These are phyloP conservation scores for Aspergillus texensis DNA, from an alignment of 2,329 filamentous ascomycete genomes.

Conservation along the genomic window DNA sequence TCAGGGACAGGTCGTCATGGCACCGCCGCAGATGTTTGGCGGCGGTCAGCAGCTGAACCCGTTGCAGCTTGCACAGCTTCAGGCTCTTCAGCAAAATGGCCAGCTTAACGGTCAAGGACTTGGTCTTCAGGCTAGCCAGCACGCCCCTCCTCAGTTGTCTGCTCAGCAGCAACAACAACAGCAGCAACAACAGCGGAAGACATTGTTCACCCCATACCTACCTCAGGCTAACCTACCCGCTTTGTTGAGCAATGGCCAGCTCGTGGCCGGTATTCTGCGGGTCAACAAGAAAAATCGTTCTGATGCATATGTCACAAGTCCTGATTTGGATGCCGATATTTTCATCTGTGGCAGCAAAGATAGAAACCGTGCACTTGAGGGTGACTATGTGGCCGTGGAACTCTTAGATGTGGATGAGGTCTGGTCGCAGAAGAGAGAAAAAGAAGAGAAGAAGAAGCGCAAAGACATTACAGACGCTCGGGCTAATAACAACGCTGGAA, in stretches of 20 bases:
- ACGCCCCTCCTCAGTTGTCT: slow-evolving; percentile 66
- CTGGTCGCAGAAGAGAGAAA: slow-evolving; percentile 97
- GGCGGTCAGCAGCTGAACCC: slow-evolving; percentile 84
- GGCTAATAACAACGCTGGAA: slow-evolving; percentile 72
- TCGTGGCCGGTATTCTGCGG: slow-evolving; percentile 92
- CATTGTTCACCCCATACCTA: slow-evolving; percentile 95
- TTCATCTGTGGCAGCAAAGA: slow-evolving; percentile 99
- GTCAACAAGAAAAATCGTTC: slow-evolving; percentile 99
- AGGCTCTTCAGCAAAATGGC: slow-evolving; percentile 89
- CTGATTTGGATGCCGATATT: slow-evolving; percentile 94
- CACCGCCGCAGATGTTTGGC: slow-evolving; percentile 76
- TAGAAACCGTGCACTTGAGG: slow-evolving; percentile 93
- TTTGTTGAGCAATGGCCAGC: slow-evolving; percentile 84
- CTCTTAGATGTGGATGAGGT: slow-evolving; percentile 97
- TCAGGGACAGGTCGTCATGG: slow-evolving; percentile 79
- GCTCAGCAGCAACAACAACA: slow-evolving; percentile 65
- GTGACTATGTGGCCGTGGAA: slow-evolving; percentile 92
- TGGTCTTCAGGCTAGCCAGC: slow-evolving; percentile 69
- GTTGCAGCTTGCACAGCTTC: slow-evolving; percentile 84
- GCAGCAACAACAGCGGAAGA: slow-evolving; percentile 90
- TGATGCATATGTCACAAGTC: slow-evolving; percentile 94
- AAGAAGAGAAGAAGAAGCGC: slow-evolving; percentile 99
- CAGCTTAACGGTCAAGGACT: slow-evolving; percentile 78
- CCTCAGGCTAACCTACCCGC: slow-evolving; percentile 92
- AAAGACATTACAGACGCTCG: slow-evolving; percentile 97